These are phyloP conservation scores for Suillus occidentalis DNA, from an alignment of 768 basidiomycete genomes.

Conservation along the genomic window DNA sequence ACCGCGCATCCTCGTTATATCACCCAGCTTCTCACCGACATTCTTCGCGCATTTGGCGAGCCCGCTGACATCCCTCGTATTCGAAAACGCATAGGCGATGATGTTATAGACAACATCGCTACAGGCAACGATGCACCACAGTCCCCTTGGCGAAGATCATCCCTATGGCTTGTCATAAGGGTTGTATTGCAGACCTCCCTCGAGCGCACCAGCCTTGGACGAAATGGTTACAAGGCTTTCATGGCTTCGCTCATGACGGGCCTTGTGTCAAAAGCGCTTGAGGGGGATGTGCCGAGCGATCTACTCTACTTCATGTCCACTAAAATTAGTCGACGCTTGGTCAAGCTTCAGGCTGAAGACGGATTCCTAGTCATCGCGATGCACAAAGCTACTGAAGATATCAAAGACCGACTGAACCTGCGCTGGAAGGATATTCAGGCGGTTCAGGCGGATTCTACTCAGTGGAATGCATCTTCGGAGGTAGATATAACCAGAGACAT, in stretches of 20 bases:
- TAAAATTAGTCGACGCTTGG: constrained; percentile 27
- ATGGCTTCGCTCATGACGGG: constrained; percentile 40
- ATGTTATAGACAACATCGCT: not conserved
- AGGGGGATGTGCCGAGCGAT: constrained; percentile 20
- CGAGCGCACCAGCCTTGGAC: constrained; percentile 7
- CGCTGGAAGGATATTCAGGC: constrained; percentile 38
- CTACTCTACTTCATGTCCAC: constrained; percentile 28
- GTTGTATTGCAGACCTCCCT: constrained; percentile 40
- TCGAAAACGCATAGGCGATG: constrained; percentile 27
- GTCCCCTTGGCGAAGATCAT: constrained; percentile 48
- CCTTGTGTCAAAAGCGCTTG: constrained; percentile 22
- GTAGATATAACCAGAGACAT: constrained; percentile 35
- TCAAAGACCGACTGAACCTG: constrained; percentile 23
- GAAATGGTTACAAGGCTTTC: constrained; percentile 45
- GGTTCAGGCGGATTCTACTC: constrained; percentile 24
- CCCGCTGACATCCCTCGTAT: constrained; percentile 18
- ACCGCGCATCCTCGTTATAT: constrained; percentile 22
- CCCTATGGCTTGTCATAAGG: constrained; percentile 50
- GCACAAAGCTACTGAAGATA: constrained; percentile 34
- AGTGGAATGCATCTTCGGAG: constrained; percentile 20
- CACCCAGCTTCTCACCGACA: constrained; percentile 24
- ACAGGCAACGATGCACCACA: constrained; percentile 11
- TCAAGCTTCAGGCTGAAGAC: constrained; percentile 25
- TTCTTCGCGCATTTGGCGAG: constrained; percentile 16
- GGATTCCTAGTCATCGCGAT: constrained; percentile 11